Percentiles rank a stretch among this genome's conserved stretches.
These are phyloP conservation scores for Annulohypoxylon bovei DNA, from an alignment of 495 filamentous ascomycete genomes.

Conservation along the genomic window DNA sequence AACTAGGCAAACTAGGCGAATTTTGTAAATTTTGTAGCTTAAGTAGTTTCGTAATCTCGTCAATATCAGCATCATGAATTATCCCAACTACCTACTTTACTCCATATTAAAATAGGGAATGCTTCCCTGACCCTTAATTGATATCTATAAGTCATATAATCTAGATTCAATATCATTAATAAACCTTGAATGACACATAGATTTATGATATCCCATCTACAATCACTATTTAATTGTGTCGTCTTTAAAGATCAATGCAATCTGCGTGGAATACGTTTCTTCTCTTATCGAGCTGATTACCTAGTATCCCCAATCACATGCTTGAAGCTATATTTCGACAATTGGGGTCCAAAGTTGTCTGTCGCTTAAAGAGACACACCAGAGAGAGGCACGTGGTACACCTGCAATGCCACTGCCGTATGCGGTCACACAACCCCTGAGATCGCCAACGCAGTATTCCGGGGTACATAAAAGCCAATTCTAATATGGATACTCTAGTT, in stretches of 20 bases:
- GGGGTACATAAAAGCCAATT: constrained; percentile 8
- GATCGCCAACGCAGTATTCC: background rate
- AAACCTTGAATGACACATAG: too few relatives aligned
- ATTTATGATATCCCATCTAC: too few relatives aligned
- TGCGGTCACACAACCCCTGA: constrained; percentile 1
- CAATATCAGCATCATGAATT: background rate
- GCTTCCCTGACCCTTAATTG: too few relatives aligned
- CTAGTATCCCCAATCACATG: background rate
- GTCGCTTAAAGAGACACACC: background rate
- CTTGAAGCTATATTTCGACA: background rate
- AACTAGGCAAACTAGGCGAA: constrained; percentile 10
- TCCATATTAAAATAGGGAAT: too few relatives aligned
- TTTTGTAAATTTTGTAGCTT: background rate
- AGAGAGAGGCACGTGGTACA: background rate
- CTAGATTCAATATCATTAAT: too few relatives aligned
- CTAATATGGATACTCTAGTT: background rate
- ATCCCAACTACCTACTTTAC: background rate
- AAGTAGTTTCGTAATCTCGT: background rate
- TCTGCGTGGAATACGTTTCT: background rate
- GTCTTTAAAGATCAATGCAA: too few relatives aligned
- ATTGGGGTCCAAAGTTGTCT: background rate
- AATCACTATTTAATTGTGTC: too few relatives aligned
- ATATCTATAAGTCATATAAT: too few relatives aligned
- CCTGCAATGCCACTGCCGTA: background rate
- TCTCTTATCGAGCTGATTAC: background rate